Conservation (phyloP, 129 eudicot species). For the Silybum marianum region DNA sequence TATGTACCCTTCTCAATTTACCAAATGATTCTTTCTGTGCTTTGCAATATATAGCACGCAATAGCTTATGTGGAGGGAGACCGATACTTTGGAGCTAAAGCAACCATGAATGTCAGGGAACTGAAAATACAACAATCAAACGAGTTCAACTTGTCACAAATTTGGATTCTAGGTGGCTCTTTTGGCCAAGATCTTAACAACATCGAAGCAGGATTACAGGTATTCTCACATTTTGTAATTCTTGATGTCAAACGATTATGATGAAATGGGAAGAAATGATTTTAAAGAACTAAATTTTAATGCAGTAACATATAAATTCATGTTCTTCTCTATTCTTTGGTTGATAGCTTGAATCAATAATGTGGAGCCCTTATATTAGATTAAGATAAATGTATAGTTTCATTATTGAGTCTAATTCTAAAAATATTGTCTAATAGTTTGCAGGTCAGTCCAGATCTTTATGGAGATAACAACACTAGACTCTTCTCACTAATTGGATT, state of each 20-base stretch:
- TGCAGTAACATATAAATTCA: neutral
- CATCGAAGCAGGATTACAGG: slow-evolving; percentile 99
- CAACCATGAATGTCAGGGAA: too few species aligned
- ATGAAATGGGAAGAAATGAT: neutral
- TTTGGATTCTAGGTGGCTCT: slow-evolving; percentile 90
- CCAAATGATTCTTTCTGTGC: too few species aligned
- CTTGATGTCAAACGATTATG: neutral
- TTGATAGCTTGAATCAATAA: slow-evolving; percentile 18
- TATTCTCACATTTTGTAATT: slow-evolving; percentile 19
- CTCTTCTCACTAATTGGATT: slow-evolving; percentile 90
- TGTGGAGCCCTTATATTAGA: slow-evolving; percentile 11
- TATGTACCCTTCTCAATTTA: too few species aligned
- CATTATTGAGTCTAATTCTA: slow-evolving; percentile 26
- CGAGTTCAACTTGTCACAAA: slow-evolving; percentile 48
- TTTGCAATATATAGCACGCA: slow-evolving; percentile 54
- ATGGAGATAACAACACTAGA: slow-evolving; percentile 86
- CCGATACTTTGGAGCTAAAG: too few species aligned
- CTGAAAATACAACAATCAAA: too few species aligned
- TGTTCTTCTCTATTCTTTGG: neutral
- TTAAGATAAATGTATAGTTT: slow-evolving; percentile 18
- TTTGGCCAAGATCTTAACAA: slow-evolving; percentile 95
- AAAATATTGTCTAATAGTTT: slow-evolving; percentile 19
- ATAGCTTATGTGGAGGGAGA: slow-evolving; percentile 96
- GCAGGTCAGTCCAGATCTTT: slow-evolving; percentile 89
- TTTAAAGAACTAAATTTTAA: neutral